phyloP scores from a whole-genome alignment of 257 asterid genomes.

The Fraxinus cuspidata region DNA sequence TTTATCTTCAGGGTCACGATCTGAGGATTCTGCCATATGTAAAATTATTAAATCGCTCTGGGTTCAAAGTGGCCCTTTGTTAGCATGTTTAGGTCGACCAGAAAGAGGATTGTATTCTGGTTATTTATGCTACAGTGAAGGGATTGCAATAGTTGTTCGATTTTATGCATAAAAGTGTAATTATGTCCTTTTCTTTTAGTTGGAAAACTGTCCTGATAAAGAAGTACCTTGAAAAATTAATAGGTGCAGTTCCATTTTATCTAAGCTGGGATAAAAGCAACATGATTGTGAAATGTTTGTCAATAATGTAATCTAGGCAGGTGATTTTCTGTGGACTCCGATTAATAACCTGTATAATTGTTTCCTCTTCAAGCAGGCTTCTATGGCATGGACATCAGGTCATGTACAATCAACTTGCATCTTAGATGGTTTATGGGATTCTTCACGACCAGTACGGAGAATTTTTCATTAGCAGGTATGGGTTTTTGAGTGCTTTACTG shows the following conservation, averaged over 20 bases:
- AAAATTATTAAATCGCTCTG: background rate
- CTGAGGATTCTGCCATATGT: conserved; percentile 8
- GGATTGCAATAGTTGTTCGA: conserved; percentile 1
- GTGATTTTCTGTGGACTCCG: conserved; percentile 19
- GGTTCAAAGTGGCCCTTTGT: background rate
- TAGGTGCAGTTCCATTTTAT: conserved; percentile 1
- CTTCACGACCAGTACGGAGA: conserved; percentile 91
- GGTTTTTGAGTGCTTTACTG: conserved; percentile 14
- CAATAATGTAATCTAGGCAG: background rate
- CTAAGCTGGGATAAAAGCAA: conserved; percentile 14
- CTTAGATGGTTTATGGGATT: conserved; percentile 97
- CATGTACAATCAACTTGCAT: conserved; percentile 90
- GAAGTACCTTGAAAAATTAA: background rate
- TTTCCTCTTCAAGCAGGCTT: conserved; percentile 59
- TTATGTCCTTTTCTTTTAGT: background rate
- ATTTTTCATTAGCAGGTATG: conserved; percentile 79
- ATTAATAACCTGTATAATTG: conserved; percentile 18
- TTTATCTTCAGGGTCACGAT: conserved; percentile 1
- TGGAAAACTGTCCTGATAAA: conserved; percentile 8
- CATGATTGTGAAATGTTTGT: conserved; percentile 10
- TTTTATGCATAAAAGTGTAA: conserved; percentile 3
- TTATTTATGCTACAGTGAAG: conserved; percentile 11
- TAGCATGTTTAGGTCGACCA: conserved; percentile 14
- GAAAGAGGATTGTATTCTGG: conserved; percentile 15
- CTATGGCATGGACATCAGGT: conserved; percentile 99